Percentiles rank a stretch among this genome's conserved stretches.
These are phyloP conservation scores for Bacterosira constricta DNA, from an alignment of 108 stramenopile genomes.

Conservation along the genomic window DNA sequence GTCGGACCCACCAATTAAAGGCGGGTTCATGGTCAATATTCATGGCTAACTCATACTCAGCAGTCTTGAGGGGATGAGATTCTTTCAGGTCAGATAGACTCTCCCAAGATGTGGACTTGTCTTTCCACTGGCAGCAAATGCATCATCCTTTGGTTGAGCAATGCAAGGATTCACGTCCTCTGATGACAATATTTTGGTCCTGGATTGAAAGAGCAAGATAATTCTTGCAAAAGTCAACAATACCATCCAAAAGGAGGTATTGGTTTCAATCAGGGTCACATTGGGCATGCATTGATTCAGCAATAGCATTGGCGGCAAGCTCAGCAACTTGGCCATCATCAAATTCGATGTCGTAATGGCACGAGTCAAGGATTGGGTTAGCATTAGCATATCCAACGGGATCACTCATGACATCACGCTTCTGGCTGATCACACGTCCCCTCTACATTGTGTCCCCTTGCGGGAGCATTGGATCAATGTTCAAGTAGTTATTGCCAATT, in stretches of 20 bases:
- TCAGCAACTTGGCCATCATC: too few relatives aligned
- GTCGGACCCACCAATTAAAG: too few relatives aligned
- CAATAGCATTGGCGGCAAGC: constrained; percentile 11
- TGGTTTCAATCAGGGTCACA: constrained; percentile 39
- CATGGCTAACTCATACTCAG: background rate
- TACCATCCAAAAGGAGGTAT: too few relatives aligned
- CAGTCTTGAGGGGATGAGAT: constrained; percentile 5
- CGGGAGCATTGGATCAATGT: constrained; percentile 25
- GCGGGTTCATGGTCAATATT: constrained; percentile 1
- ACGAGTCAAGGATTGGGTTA: too few relatives aligned
- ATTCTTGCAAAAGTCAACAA: background rate
- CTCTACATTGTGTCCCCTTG: background rate
- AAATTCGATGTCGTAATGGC: constrained; percentile 15
- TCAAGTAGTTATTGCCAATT: constrained; percentile 9
- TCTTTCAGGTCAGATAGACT: too few relatives aligned
- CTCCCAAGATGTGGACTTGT: too few relatives aligned
- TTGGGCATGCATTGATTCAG: background rate
- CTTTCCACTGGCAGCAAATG: too few relatives aligned
- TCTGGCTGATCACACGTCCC: constrained; percentile 30
- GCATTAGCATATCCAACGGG: constrained; percentile 19
- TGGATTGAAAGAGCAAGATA: background rate
- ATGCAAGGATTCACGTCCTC: background rate
- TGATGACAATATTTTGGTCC: background rate
- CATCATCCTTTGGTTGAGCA: constrained; percentile 33
- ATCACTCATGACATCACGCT: constrained; percentile 28